phyloP scores from a whole-genome alignment of 2,329 filamentous ascomycete species.

The Purpureocillium takamizusanense region DNA sequence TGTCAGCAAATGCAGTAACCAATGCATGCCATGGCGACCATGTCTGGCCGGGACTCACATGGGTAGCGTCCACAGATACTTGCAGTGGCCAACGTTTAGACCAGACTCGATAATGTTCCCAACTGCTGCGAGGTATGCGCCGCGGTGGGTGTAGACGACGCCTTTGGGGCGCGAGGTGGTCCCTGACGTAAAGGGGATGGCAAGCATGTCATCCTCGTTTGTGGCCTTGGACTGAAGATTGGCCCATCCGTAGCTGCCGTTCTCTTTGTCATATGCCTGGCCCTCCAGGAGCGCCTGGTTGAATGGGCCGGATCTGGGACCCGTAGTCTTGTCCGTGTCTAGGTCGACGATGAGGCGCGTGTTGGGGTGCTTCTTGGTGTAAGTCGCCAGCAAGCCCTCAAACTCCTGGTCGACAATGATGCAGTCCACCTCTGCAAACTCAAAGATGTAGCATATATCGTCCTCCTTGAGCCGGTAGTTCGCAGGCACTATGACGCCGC shows the following conservation, averaged over 20 bases:
- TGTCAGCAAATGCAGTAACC: neutral
- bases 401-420: constrained; percentile 87
- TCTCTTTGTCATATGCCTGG: constrained; percentile 58
- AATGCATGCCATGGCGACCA: too few relatives aligned
- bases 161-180: constrained; percentile 90
- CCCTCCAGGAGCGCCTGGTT: constrained; percentile 79
- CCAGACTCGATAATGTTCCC: constrained; percentile 85
- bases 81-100: constrained; percentile 66
- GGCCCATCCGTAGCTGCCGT: constrained; percentile 64
- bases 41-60: too few relatives aligned
- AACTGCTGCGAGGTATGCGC: constrained; percentile 74
- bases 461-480: constrained; percentile 64
- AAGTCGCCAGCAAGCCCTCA: constrained; percentile 57
- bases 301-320: constrained; percentile 68
- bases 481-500: constrained; percentile 62
- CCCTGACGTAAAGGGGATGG: constrained; percentile 87
- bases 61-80: constrained; percentile 85
- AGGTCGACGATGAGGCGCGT: constrained; percentile 69
- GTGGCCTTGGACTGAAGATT: constrained; percentile 60
- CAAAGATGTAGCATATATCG: constrained; percentile 86
- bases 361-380: constrained; percentile 47
- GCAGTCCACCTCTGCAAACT: constrained; percentile 74
- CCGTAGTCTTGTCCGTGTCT: constrained; percentile 71
- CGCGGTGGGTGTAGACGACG: constrained; percentile 83
- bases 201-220: constrained; percentile 73